Evolutionary conservation across 2,329 filamentous ascomycete species (phyloP).

Genomic region (Xylaria sp.): DNA sequence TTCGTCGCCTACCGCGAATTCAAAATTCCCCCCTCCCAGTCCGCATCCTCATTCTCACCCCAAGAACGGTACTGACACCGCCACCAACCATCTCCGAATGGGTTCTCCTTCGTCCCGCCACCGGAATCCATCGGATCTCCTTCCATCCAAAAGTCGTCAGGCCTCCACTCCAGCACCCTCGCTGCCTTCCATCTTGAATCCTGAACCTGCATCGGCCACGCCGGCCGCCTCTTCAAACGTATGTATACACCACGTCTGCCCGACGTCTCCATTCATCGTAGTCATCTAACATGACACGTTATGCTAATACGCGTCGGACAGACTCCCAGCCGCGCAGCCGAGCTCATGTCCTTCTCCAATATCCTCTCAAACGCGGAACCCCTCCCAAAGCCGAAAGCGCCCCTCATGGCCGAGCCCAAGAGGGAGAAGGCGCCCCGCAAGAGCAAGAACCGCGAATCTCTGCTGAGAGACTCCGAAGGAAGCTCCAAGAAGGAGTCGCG

Average conservation of each 20-base stretch:
- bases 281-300: neutral
- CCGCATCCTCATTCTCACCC: constrained; percentile 50
- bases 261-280: neutral
- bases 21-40: constrained; percentile 46
- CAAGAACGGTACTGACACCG: constrained; percentile 49
- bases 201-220: constrained; percentile 45
- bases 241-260: constrained; percentile 34
- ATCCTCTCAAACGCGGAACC: constrained; percentile 86
- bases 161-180: constrained; percentile 48
- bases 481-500: constrained; percentile 59
- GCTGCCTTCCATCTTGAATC: constrained; percentile 49
- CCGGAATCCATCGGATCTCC: constrained; percentile 44
- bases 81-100: constrained; percentile 46
- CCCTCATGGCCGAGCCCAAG: constrained; percentile 51
- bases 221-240: constrained; percentile 46
- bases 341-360: constrained; percentile 96
- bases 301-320: constrained; percentile 50
- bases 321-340: constrained; percentile 78
- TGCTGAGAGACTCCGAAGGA: constrained; percentile 60
- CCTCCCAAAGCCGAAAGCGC: constrained; percentile 60
- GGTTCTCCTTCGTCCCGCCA: constrained; percentile 48
- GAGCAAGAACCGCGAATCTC: constrained; percentile 62
- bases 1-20: constrained; percentile 44
- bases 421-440: constrained; percentile 53
- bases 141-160: constrained; percentile 43